Evolutionary conservation across 2,329 filamentous ascomycete genomes (phyloP).

Genomic region (Aspergillus fumigatiaffinis): DNA sequence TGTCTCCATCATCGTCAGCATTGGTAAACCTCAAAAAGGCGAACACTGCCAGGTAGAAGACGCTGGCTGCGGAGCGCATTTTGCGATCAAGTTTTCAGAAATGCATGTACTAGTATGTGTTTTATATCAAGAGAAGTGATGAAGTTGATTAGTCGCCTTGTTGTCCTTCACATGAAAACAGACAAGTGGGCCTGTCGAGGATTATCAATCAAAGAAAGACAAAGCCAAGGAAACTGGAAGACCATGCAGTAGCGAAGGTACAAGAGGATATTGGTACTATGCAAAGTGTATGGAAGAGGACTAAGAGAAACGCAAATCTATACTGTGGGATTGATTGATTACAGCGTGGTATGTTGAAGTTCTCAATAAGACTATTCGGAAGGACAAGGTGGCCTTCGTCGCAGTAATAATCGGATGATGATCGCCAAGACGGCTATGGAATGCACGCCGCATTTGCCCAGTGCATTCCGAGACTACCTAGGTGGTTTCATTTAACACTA

Average conservation of each 20-base stretch:
- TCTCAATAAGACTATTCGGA: constrained; percentile 1
- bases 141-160: neutral
- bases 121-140: neutral
- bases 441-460: neutral
- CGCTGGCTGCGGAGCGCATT: constrained; percentile 52
- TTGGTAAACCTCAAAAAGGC: constrained; percentile 51
- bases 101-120: neutral
- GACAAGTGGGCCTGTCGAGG: constrained; percentile 5
- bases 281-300: neutral
- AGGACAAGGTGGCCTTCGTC: constrained; percentile 25
- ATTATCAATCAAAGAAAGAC: constrained; percentile 4
- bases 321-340: neutral
- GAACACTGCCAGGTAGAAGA: constrained; percentile 62
- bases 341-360: neutral
- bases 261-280: neutral
- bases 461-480: too few species aligned
- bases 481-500: neutral
- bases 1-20: constrained; percentile 41
- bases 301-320: neutral
- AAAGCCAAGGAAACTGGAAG: neutral
- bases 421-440: neutral
- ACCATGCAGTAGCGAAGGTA: neutral
- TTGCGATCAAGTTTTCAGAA: constrained; percentile 2
- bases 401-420: constrained; percentile 12
- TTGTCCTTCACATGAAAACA: constrained; percentile 13